Base-by-base conservation (phyloP, 306 rosid genomes). In the Vigna unguiculata region DNA sequence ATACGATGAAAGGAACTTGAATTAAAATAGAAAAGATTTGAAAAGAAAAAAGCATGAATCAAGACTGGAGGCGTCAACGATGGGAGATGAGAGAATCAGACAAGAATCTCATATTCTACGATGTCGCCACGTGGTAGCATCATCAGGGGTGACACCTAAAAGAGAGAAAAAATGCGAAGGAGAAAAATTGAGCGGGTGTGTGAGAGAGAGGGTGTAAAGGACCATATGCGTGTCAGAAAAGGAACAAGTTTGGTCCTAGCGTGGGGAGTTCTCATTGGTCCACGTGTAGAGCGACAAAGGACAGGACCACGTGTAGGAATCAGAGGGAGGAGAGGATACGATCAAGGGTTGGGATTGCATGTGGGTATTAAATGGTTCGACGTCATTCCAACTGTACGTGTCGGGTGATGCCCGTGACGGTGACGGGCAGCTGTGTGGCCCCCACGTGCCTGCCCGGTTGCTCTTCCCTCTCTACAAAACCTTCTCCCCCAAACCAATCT, bases 381-480 rank as follows among this genome's bases (percentile, higher is more conserved):
- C 93, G 95, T 90, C 95, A 92, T 78, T 83, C 89, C 93, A 92
- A 81, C 96, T 92, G 90, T 81, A 79, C 46, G 52, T 85, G 88
- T 87, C 80, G 85, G 83, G 78, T 85, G 80, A 73, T 90, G 93
- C 97, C 96, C 93, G 86, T 64, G 97, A 86, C 83, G 78, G 85
- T 82, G 91, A 87, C 87, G 94, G 97, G 92, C 87, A 86, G 84
- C 43, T 89, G 85, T 74, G 91, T 86, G 93, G 92, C 82, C 92
- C 96, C 90, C 84, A 83, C 76, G 81, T 68, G 15, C 24, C 68
- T 55, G 62, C 34, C 62, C 62, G 34, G 3, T 5, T 38, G 80
- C 61, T 49, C 22, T 14, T 9, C 24, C 12, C 38, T 12, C 79
- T 15, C 69, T 84, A 40, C 49, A 88, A 89, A 84, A 83, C 82